Evolutionary conservation across 2,329 filamentous ascomycete genomes (phyloP), one percentile per base, ranked within the genome.

Genomic region (Epichloe baconii): DNA sequence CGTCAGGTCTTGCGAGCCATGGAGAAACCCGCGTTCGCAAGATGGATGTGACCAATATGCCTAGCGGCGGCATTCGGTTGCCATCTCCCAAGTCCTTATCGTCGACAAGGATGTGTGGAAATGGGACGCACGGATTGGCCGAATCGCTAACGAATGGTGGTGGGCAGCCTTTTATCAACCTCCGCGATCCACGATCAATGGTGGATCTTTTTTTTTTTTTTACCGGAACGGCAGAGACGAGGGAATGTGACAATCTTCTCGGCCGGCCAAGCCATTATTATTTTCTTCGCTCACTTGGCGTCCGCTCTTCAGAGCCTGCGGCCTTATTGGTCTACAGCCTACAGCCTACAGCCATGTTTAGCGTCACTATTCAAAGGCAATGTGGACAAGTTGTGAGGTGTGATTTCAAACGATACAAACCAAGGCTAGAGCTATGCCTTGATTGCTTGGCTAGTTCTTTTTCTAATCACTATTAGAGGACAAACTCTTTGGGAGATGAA

Each of bases 31-130:
- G 35, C 38, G 37, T 46, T 37, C 21, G 49, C 47, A 44, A 45
- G 42, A 49, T 23, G 40, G 45, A 41, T 26, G 40, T 8, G 6
- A 49, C 34, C 7, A 26, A 26, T 23, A 44, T 43, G 46, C 38
- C 50, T 53, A 54, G 50, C 50, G 50, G 52, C 52, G 50, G 53
- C 53, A 51, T 14, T 37, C 53, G 49, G 44, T 21, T 43, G 43
- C 47, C 50, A 52, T 46, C 48, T 49, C 47, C n/a, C 52, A 41
- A 45, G 34, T 31, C 35, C 51, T 48, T 48, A 50, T 54, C 53
- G 49, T 51, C 54, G 48, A 49, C 51, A 48, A 23, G 51, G 48
- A 54, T 47, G 44, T 21, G 38, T 36, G 44, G 37, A 23, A 40
- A 48, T 49, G 36, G n/a, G 31, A 35, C 31, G 23, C 41, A 40